Percentiles rank a stretch among this genome's conserved stretches.
phyloP scores from a whole-genome alignment of 352 stramenopile species.

The Pythium volutum region DNA sequence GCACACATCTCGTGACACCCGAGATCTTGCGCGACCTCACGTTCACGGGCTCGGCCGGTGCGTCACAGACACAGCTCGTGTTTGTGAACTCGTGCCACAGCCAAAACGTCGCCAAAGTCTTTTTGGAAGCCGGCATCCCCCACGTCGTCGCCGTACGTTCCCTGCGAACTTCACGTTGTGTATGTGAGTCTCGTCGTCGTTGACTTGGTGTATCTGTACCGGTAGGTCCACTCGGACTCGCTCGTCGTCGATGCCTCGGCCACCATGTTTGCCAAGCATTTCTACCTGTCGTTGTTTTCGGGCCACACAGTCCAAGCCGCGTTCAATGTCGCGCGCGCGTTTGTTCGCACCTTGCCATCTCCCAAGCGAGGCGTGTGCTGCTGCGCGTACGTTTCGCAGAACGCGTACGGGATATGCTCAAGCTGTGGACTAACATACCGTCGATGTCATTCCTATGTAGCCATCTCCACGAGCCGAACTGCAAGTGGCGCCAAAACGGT shows the following conservation, averaged over 20 bases:
- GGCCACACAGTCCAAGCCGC: slow-evolving; percentile 61
- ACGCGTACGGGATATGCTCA: background rate
- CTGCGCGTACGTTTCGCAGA: slow-evolving; percentile 56
- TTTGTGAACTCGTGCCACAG: slow-evolving; percentile 87
- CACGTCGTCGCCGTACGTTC: slow-evolving; percentile 84
- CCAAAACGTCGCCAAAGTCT: slow-evolving; percentile 83
- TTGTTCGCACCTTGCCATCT: slow-evolving; percentile 54
- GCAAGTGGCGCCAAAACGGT: slow-evolving; percentile 57
- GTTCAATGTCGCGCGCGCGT: slow-evolving; percentile 74
- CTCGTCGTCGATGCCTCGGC: slow-evolving; percentile 69
- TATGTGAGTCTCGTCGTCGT: no score
- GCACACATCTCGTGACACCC: slow-evolving; percentile 71
- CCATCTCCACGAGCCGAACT: slow-evolving; percentile 66
- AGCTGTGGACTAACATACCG: background rate
- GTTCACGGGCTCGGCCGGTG: slow-evolving; percentile 42
- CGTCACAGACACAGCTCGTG: slow-evolving; percentile 40
- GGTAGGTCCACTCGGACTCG: slow-evolving; percentile 71
- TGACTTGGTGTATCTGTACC: no score
- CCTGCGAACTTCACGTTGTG: no score
- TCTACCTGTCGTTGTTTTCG: slow-evolving; percentile 79
- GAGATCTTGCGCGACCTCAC: slow-evolving; percentile 62
- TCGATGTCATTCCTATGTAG: background rate
- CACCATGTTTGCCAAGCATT: slow-evolving; percentile 85
- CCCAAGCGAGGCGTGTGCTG: slow-evolving; percentile 64
- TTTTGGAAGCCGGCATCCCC: slow-evolving; percentile 85